Base-by-base conservation (phyloP, 2,329 filamentous ascomycete species). In the Didymella keratinophila region DNA sequence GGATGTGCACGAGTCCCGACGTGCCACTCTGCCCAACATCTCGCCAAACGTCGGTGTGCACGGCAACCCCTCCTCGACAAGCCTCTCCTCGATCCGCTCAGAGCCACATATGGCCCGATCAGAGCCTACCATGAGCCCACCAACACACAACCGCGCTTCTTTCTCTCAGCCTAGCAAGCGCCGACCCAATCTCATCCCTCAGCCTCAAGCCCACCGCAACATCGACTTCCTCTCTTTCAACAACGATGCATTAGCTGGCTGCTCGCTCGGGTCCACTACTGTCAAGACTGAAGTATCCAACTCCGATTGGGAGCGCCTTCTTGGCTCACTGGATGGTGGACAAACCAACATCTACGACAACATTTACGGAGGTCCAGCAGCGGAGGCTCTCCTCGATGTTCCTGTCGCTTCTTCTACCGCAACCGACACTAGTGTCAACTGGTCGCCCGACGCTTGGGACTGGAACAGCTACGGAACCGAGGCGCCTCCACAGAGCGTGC, bases 341-440 rank as follows among this genome's bases (percentile, higher is more conserved):
- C 85, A 89, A 64, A 86, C 88, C 52, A 96, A 94, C 71, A 89
- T 96, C n/a, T 95, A 92, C 75, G 89, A 92, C 71, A 89, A 88
- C 39, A 92, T 92, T 54, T 93, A 93, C 66, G 90, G 90, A 36
- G 89, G 89, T 0, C 83, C 84, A 10, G 82, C 81, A 8, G 76
- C 74, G 0, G 76, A 78, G 39, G 74, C 74, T 5, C 72, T 78
- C 11, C 60, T 76, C 30, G 75, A 76, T 42, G 69, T 71, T 7
- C 71, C 71, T 1, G 57, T 72, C 3, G 69, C 74, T 8, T 68
- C 72, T 4, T 70, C 72, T 8, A 70, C 72, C 8, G 65, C 63
- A 5, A 64, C 70, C 1, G 74, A 77, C 8, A 63, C 67, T 7
- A 68, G 70, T 16, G 68, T 70, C 37, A 52, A 42, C 25, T 78